Percentiles rank a stretch among this genome's conserved stretches.
Conservation (phyloP, 345 rosid genomes). For the Lenwebbia sp. region DNA sequence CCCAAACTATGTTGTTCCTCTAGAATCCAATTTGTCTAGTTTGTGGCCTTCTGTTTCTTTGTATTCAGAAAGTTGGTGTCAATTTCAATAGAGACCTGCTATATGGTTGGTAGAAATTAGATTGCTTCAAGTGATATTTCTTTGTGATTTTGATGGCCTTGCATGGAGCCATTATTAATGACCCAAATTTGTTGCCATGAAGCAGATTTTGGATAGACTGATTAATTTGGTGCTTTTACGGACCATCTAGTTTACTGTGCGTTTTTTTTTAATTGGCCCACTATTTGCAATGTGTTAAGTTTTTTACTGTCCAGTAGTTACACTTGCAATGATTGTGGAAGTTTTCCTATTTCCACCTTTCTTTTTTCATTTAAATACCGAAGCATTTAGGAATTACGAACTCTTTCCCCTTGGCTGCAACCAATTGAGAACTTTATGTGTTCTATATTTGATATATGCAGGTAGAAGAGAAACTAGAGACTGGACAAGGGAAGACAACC, state of each 20-base stretch:
- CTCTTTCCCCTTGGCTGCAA: not conserved
- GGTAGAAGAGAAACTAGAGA: constrained; percentile 98
- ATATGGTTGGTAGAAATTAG: not conserved
- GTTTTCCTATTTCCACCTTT: not conserved
- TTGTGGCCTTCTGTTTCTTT: not conserved
- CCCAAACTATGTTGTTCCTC: not conserved
- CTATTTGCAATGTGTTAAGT: not conserved
- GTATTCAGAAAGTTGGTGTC: not conserved
- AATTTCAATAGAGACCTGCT: not conserved
- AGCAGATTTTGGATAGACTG: not conserved
- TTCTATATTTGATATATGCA: constrained; percentile 9
- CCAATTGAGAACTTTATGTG: not conserved
- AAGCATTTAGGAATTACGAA: not conserved
- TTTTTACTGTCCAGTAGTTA: not conserved
- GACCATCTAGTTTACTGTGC: not conserved
- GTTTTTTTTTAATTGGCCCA: not conserved
- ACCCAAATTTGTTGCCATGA: not conserved
- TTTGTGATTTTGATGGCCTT: not conserved
- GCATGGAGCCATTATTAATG: not conserved
- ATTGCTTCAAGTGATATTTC: not conserved
- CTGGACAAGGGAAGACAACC: constrained; percentile 76
- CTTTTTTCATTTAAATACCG: not conserved
- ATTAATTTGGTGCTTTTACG: not conserved
- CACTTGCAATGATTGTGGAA: not conserved
- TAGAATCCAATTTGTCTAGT: not conserved